These are phyloP conservation scores for Xerocomus nothofagi DNA, from an alignment of 1,284 basidiomycete genomes.

Conservation along the genomic window DNA sequence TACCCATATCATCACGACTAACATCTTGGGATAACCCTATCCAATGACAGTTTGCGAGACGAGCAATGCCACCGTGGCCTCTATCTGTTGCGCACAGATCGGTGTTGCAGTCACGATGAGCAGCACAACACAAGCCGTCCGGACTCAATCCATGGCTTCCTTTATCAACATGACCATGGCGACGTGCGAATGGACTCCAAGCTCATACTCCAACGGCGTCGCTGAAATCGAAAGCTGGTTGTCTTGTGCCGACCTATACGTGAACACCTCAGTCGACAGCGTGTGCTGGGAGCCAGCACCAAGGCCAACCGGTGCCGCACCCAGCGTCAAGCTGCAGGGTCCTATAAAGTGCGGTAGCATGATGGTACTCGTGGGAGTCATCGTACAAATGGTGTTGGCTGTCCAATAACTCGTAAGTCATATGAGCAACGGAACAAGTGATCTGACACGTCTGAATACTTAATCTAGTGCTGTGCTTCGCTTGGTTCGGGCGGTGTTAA, in stretches of 20 bases:
- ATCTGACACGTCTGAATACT: no score
- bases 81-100: constrained; percentile 7
- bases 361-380: neutral
- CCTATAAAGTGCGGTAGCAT: neutral
- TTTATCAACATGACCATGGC: neutral
- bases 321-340: neutral
- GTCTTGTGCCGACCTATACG: neutral
- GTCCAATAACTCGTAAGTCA: neutral
- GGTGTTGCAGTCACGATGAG: neutral
- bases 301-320: no score
- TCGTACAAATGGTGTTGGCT: neutral
- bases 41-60: neutral
- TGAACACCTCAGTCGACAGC: neutral
- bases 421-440: no score
- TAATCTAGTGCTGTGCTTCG: no score
- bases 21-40: neutral
- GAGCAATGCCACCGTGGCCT: constrained; percentile 6
- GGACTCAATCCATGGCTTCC: neutral
- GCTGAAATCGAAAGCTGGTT: constrained; percentile 2
- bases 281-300: neutral
- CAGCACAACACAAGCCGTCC: neutral
- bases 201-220: neutral
- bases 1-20: neutral
- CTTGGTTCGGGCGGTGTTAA: no score
- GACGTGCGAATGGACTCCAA: constrained; percentile 4